Evolutionary conservation across 352 stramenopile species (phyloP).

Genomic region (Pythium biforme): DNA sequence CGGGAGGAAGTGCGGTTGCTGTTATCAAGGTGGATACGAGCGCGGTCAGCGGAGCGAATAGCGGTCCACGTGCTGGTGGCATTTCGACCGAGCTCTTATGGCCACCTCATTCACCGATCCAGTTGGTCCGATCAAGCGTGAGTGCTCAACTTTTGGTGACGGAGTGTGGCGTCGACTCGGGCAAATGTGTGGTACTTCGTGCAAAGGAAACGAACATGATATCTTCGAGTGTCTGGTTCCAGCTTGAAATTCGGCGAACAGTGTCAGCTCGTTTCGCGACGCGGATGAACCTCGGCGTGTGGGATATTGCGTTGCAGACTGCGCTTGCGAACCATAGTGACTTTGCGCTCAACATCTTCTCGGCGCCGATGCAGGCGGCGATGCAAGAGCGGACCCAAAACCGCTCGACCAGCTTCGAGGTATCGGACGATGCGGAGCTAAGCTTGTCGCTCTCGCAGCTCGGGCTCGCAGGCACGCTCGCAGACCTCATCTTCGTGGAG

Average conservation of each 20-base stretch:
- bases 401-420: background rate
- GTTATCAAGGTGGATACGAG: conserved; percentile 1
- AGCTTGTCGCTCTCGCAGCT: conserved; percentile 8
- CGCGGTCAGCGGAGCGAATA: background rate
- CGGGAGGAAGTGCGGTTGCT: background rate
- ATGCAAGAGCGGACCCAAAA: background rate
- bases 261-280: background rate
- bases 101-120: conserved; percentile 1
- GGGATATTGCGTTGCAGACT: conserved; percentile 6
- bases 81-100: conserved; percentile 6
- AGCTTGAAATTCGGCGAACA: conserved; percentile 8
- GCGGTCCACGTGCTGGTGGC: background rate
- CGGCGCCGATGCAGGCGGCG: background rate
- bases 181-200: background rate
- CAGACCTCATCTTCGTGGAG: background rate
- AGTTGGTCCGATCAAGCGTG: conserved; percentile 2
- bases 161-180: background rate
- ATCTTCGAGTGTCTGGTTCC: background rate
- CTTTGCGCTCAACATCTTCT: background rate
- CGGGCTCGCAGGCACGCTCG: background rate
- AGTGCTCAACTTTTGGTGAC: background rate
- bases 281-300: conserved; percentile 5
- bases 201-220: background rate
- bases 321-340: background rate
- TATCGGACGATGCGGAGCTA: conserved; percentile 14